Conservation (phyloP, 139 green algal species). For the Closterium sp. region DNA sequence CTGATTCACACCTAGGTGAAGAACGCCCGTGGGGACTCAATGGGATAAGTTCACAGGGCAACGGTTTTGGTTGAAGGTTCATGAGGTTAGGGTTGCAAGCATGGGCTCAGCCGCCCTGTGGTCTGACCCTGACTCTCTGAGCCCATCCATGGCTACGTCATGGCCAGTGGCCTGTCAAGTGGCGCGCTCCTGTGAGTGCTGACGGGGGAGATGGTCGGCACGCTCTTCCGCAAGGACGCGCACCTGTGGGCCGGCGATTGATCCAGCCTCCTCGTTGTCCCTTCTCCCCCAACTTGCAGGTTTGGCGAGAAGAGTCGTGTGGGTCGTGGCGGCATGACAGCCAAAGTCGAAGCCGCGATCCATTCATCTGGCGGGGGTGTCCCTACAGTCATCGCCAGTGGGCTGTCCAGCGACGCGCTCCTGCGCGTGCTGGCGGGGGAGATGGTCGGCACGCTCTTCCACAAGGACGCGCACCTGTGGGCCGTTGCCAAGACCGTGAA, state of each 20-base stretch:
- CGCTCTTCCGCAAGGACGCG: no score
- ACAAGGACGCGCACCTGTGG: constrained; percentile 44
- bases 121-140: no score
- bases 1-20: constrained; percentile 58
- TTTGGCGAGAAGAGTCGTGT: constrained; percentile 57
- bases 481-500: neutral
- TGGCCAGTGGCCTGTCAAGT: no score
- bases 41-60: no score
- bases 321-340: constrained; percentile 63
- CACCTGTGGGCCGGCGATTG: no score
- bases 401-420: constrained; percentile 4
- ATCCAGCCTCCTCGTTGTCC: neutral
- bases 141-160: no score
- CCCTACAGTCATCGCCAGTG: neutral
- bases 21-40: constrained; percentile 49
- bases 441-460: constrained; percentile 63
- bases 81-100: no score
- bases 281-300: constrained; percentile 15
- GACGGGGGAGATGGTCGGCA: no score
- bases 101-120: no score
- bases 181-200: no score
- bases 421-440: constrained; percentile 53
- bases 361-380: constrained; percentile 33
- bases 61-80: no score
- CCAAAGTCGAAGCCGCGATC: constrained; percentile 65